These are phyloP conservation scores for Daldinia grandis DNA, from an alignment of 495 filamentous ascomycete genomes.

Conservation along the genomic window DNA sequence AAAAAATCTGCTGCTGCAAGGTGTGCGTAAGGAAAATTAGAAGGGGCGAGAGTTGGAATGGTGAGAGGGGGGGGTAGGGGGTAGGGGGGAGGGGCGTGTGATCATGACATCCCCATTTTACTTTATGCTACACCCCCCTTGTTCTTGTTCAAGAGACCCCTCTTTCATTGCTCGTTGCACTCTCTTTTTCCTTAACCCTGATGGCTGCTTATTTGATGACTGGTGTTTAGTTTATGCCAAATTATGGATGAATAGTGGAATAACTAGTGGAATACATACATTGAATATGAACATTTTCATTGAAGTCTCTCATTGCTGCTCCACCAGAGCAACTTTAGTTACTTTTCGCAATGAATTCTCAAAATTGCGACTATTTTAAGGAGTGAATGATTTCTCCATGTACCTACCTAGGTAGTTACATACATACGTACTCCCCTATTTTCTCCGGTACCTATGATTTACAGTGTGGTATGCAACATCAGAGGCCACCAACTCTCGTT, in stretches of 20 bases:
- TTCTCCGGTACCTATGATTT: conserved; percentile 37
- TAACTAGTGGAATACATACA: background rate
- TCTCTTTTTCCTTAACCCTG: conserved; percentile 6
- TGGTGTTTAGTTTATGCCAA: conserved; percentile 10
- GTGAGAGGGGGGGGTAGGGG: conserved; percentile 8
- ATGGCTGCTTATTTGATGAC: conserved; percentile 9
- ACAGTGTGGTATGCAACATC: conserved; percentile 28
- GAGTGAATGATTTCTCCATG: conserved; percentile 13
- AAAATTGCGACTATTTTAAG: background rate
- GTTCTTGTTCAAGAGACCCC: conserved; percentile 30
- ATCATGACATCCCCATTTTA: conserved; percentile 18
- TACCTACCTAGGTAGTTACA: too few species aligned
- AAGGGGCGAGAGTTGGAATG: conserved; percentile 26
- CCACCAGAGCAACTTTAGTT: background rate
- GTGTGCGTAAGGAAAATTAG: conserved; percentile 37
- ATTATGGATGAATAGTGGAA: conserved; percentile 26
- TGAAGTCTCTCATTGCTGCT: background rate
- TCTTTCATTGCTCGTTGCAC: conserved; percentile 26
- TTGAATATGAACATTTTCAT: background rate
- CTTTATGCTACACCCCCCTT: conserved; percentile 28
- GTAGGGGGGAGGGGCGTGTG: conserved; percentile 36
- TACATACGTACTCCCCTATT: conserved; percentile 16
- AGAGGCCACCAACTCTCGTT: background rate
- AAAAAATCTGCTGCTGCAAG: conserved; percentile 35
- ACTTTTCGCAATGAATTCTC: background rate